Base-by-base conservation (phyloP, 371 early-diverging fungal genomes). In the Mucor racemosus region DNA sequence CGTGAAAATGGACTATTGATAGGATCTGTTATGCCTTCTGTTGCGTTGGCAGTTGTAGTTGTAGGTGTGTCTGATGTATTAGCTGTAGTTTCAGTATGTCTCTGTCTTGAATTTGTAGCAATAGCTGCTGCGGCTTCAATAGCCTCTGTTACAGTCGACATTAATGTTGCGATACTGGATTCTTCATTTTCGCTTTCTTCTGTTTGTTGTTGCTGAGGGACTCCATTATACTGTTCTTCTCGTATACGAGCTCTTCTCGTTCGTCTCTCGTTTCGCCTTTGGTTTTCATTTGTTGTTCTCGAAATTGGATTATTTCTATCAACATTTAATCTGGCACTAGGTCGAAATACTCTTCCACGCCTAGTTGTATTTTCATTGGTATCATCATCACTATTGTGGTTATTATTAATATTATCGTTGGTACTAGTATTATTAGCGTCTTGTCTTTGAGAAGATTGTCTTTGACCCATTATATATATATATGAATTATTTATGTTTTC, bases 211-310 rank as follows among this genome's bases (percentile, higher is more conserved):
- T 53, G 31, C 14, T 26, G 53, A 13, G 21, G 7, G 11, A 15
- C 31, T 14, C 36, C 38, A 38, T 48, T 42, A 21, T 36, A 11
- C 36, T 48, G 61, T 36, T 58, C 39, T 40, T 68, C 69, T 61
- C 69, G 26, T n/a, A 38, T 14, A 7, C 26, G 21, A 14, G 46
- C 55, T 42, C 69, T 54, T 65, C 69, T 60, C 6, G 41, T 21
- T 41, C 65, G 50, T 57, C 69, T 40, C 61, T 69, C 61, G 33
- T 44, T 65, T 61, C 69, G 50, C 10, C 68, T 62, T 53, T 68
- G 68, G 21, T 40, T 68, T 10, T 67, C 62, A 39, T 58, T 40
- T 40, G 44, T 26, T n/a, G 26, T 3, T 31, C 64, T 21, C 33
- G 26, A 40, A 5, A 53, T 11, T 14, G 61, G 62, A 17, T 44